Base-by-base conservation (phyloP, 306 rosid genomes). In the Glycyrrhiza uralensis region DNA sequence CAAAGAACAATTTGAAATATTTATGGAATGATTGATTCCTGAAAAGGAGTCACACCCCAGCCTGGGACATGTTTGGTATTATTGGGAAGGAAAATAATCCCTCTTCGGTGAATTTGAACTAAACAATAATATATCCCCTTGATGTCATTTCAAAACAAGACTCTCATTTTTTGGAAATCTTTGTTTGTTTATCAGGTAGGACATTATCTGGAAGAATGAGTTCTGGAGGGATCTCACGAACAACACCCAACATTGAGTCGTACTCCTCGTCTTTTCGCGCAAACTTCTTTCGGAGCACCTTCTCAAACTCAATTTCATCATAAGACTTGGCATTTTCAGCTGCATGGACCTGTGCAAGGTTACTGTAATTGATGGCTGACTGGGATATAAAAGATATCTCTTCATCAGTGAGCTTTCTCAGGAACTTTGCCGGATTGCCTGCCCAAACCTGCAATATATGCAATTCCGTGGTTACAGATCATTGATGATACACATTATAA, bases 291-390 rank as follows among this genome's bases (percentile, higher is more conserved):
- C 91, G 82, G 35, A 94, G 80, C 28, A 77, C 92, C 89, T 94
- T 94, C 88, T 91, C 96, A 71, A 91, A 83, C 76, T 89, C 96
- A 14, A 91, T 85, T 76, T 87, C 94, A 41, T 91, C 97, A 5
- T 74, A 85, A 36, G 89, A 47, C 77, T 94, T 94, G 0, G 88
- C 83, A 55, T 94, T 91, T 69, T 94, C 98, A 35, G 97, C 91
- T 46, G 97, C 97, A 82, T 94, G 99, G 55, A 85, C 99, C 84
- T 89, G 95, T 69, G 99, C 97, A 77, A 91, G 85, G 87, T 85
- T 91, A 70, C 88, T 55, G 56, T 94, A 94, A 54, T 91, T 89
- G 72, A 70, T 35, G 77, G 97, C 96, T 1, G 96, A 91, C 77
- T 91, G 91, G 70, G 93, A 85, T 56, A 91, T 86, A 80, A 94